Base-by-base conservation (phyloP, 1,139 yeast species). In the Pichia sp. region DNA sequence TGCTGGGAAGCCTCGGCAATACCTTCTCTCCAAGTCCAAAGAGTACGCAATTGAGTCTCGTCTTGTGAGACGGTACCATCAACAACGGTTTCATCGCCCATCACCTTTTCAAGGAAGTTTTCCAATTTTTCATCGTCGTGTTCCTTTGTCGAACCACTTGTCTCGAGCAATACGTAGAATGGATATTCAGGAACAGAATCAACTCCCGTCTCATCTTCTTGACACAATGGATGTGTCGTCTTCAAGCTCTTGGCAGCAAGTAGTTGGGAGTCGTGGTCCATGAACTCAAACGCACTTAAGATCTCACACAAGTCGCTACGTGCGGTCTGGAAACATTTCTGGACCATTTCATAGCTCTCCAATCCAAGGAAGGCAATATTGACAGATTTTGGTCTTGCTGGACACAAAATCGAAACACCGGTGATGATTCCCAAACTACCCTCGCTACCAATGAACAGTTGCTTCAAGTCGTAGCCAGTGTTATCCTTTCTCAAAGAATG, bases 1-100 rank as follows among this genome's bases (percentile, higher is more conserved):
- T 81, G 78, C 49, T 90, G 86, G 19, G 89, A 79, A 10, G 97
- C 92, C 73, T 93, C 99, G 38, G 97, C 90, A 62, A 92, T 82
- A 60, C 85, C 79, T 72, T 93, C 99, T 74, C 99, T 84, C 97
- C 98, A 92, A 38, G 84, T 75, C 99, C 99, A 93, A 64, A 93
- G 78, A 57, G 83, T 84, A 59, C 78, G 78, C 59, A 87, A 75
- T 71, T 93, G 98, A 2, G 95, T 78, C 71, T 89, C 96, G 70
- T 90, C 98, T 72, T 90, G 97, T 4, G 99, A 97, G 61, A 93
- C 88, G 50, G 90, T 93, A 63, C 99, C 99, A 69, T 93, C 98
- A 26, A 79, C 77, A 38, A 93, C 95, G 50, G 84, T 72, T 47
- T 87, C 98, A 46, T 81, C 80, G 69, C 88, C 96, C 90, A 93